These are phyloP conservation scores for Laburnicola sp. DNA, from an alignment of 2,329 filamentous ascomycete genomes.

Conservation along the genomic window DNA sequence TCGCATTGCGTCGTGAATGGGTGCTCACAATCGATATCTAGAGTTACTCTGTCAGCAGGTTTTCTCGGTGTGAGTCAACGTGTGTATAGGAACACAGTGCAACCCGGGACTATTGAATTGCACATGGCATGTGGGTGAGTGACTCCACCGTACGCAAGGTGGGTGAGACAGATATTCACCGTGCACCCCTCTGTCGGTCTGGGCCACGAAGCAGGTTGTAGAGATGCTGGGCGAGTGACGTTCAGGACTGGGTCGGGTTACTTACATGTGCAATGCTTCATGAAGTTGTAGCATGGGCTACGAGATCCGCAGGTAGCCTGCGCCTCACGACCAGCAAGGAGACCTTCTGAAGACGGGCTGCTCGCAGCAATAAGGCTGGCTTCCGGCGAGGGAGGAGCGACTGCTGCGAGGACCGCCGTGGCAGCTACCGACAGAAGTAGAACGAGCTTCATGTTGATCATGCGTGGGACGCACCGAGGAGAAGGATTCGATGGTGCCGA, in stretches of 20 bases:
- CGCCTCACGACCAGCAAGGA: background rate
- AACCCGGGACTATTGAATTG: too few species aligned
- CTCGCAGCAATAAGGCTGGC: background rate
- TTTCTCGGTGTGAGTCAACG: too few species aligned
- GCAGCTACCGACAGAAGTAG: background rate
- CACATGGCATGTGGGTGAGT: background rate
- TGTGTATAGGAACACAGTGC: too few species aligned
- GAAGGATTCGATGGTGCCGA: background rate
- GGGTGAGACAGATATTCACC: too few species aligned
- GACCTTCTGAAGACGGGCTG: background rate
- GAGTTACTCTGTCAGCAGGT: background rate
- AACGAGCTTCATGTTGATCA: slow-evolving; percentile 8
- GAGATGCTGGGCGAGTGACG: too few species aligned
- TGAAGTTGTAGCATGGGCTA: too few species aligned
- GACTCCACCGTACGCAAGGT: too few species aligned
- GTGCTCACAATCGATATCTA: background rate
- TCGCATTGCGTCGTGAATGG: background rate
- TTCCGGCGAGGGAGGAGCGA: background rate
- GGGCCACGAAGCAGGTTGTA: too few species aligned
- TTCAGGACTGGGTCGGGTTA: too few species aligned
- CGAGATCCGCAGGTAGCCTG: background rate
- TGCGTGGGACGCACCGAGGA: background rate
- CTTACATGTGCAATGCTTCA: too few species aligned
- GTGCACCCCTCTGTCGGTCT: too few species aligned
- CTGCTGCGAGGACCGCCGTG: background rate